phyloP scores from a whole-genome alignment of 192 early-diverging fungal species.

The Coemansia sp. region DNA sequence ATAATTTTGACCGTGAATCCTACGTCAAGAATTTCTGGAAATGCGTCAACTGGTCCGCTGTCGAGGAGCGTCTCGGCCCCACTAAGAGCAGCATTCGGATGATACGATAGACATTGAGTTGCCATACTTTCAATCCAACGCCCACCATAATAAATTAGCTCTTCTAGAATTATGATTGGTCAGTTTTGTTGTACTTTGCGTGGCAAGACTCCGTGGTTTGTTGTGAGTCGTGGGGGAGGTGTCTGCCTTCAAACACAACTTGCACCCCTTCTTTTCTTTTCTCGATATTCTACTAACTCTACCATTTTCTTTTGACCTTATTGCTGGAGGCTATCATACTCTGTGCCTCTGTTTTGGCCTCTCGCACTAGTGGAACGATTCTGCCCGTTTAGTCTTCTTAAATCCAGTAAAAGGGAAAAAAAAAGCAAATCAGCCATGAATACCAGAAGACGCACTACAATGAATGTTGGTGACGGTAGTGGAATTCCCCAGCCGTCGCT shows the following conservation, averaged over 20 bases:
- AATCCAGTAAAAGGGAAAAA: neutral
- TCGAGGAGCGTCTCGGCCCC: conserved; percentile 36
- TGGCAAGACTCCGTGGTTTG: neutral
- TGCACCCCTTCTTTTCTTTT: conserved; percentile 15
- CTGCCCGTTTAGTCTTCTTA: neutral
- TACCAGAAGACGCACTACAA: conserved; percentile 48
- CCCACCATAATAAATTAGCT: neutral
- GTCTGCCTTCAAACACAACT: neutral
- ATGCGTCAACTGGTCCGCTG: conserved; percentile 47
- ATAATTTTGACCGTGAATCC: conserved; percentile 34
- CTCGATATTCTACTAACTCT: neutral
- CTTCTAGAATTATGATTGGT: conserved; percentile 17
- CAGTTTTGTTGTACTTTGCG: conserved; percentile 12
- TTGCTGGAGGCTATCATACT: neutral
- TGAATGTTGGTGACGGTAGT: conserved; percentile 52
- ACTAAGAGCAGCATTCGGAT: neutral
- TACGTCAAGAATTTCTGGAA: conserved; percentile 54
- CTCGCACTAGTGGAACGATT: neutral
- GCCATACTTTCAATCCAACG: neutral
- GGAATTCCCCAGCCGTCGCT: conserved; percentile 51
- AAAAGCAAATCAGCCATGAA: conserved; percentile 9
- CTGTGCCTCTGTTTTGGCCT: neutral
- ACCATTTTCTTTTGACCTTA: neutral
- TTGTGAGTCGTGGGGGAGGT: neutral
- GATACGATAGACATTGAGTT: neutral